Conservation (phyloP, 108 stramenopile species). For the Pseudonitzschia delicatissima region DNA sequence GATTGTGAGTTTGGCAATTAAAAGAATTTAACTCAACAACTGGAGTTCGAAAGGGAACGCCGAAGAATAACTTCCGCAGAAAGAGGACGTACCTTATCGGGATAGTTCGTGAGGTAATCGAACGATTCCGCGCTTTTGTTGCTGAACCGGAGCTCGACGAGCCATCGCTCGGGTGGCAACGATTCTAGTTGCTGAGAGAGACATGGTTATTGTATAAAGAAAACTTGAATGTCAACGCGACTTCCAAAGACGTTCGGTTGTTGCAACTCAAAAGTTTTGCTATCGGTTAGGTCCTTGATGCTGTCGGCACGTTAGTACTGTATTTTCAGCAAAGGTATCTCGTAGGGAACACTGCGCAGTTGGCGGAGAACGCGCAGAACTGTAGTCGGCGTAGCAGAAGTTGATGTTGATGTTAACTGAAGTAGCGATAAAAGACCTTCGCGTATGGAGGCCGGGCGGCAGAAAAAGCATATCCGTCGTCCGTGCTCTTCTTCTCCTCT, state of each 20-base stretch:
- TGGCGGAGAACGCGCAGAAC: no score
- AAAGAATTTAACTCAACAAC: not conserved
- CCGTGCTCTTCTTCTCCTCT: no score
- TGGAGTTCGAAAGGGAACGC: not conserved
- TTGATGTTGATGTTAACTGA: no score
- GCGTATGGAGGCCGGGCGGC: no score
- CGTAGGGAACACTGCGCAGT: no score
- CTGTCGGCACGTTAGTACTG: not conserved
- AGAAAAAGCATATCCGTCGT: no score
- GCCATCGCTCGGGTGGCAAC: slow-evolving; percentile 33
- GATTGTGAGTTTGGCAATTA: no score
- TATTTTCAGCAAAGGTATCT: not conserved
- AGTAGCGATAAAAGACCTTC: no score
- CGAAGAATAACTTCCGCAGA: not conserved
- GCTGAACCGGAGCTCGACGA: slow-evolving; percentile 25
- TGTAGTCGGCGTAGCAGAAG: no score
- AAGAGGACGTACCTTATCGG: slow-evolving; percentile 70
- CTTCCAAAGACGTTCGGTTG: not conserved
- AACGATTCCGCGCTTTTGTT: slow-evolving; percentile 56
- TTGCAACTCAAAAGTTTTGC: not conserved
- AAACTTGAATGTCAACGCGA: not conserved
- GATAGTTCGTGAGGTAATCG: slow-evolving; percentile 74
- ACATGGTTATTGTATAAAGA: slow-evolving; percentile 29
- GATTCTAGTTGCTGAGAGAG: slow-evolving; percentile 37
- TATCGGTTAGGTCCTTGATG: not conserved